Evolutionary conservation across 805 yeast species (phyloP).

Genomic region (Lipomyces kockii): DNA sequence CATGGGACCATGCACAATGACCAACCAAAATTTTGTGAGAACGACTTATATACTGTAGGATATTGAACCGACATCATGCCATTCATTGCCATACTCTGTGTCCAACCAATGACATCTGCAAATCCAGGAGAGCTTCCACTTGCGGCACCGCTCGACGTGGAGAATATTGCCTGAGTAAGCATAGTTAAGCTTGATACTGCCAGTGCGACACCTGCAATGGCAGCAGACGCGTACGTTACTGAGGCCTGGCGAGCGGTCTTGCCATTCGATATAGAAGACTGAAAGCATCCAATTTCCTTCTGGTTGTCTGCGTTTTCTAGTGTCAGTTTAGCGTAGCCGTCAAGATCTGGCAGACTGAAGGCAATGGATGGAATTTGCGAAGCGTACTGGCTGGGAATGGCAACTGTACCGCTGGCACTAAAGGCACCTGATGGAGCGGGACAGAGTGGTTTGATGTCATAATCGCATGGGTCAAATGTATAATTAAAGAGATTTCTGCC

Average conservation of each 20-base stretch:
- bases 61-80: slow-evolving; percentile 45
- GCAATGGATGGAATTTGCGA: slow-evolving; percentile 42
- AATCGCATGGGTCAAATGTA: slow-evolving; percentile 43
- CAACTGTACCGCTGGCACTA: slow-evolving; percentile 39
- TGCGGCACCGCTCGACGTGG: slow-evolving; percentile 20
- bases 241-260: slow-evolving; percentile 40
- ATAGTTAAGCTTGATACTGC: slow-evolving; percentile 33
- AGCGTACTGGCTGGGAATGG: slow-evolving; percentile 42
- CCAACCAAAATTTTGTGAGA: slow-evolving; percentile 46
- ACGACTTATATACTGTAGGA: slow-evolving; percentile 43
- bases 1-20: slow-evolving; percentile 43
- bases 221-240: slow-evolving; percentile 42
- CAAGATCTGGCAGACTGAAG: slow-evolving; percentile 45
- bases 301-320: slow-evolving; percentile 35
- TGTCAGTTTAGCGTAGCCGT: slow-evolving; percentile 41
- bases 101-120: slow-evolving; percentile 40
- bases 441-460: slow-evolving; percentile 42
- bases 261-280: slow-evolving; percentile 43
- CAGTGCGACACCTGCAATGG: slow-evolving; percentile 43
- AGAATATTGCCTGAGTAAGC: slow-evolving; percentile 29
- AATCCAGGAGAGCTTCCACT: slow-evolving; percentile 40
- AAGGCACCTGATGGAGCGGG: slow-evolving; percentile 42
- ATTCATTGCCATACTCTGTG: slow-evolving; percentile 44
- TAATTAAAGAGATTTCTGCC: slow-evolving; percentile 41
- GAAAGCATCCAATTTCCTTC: slow-evolving; percentile 40